Evolutionary conservation across 2,329 filamentous ascomycete genomes (phyloP).

Genomic region (Rasamsonia emersonii): DNA sequence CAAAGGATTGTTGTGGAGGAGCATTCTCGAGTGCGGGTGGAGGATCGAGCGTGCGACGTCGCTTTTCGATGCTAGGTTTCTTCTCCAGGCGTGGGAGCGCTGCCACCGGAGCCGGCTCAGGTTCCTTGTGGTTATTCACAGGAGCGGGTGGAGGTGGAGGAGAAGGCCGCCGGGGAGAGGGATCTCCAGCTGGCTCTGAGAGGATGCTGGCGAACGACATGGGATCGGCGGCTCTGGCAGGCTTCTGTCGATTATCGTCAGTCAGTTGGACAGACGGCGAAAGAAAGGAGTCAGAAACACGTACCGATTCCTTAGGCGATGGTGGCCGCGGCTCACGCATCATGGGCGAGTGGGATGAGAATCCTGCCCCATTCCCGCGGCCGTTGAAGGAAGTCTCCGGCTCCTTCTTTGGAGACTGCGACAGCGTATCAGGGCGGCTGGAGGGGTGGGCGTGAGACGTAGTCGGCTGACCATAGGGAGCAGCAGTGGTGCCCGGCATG

Average conservation of each 20-base stretch:
- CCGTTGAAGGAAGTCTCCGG: slow-evolving; percentile 25
- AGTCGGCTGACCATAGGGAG: slow-evolving; percentile 28
- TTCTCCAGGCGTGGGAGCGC: slow-evolving; percentile 22
- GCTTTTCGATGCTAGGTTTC: slow-evolving; percentile 19
- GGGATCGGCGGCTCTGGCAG: slow-evolving; percentile 67
- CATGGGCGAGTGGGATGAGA: slow-evolving; percentile 24
- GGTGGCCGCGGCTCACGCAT: slow-evolving; percentile 23
- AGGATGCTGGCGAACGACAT: slow-evolving; percentile 97
- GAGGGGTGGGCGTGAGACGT: slow-evolving; percentile 35
- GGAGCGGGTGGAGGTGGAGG: slow-evolving; percentile 28
- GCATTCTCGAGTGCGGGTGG: slow-evolving; percentile 14
- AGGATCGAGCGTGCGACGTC: slow-evolving; percentile 15
- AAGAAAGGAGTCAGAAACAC: slow-evolving; percentile 10
- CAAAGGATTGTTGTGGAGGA: slow-evolving; percentile 10
- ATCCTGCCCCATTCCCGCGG: slow-evolving; percentile 22
- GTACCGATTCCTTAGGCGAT: slow-evolving; percentile 34
- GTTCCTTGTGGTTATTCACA: slow-evolving; percentile 13
- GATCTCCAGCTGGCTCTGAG: slow-evolving; percentile 63
- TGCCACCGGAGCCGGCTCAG: slow-evolving; percentile 17
- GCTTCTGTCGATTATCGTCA: slow-evolving; percentile 44
- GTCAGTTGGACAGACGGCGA: slow-evolving; percentile 11
- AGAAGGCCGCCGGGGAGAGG: slow-evolving; percentile 40
- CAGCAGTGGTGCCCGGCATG: slow-evolving; percentile 26
- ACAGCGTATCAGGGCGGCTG: slow-evolving; percentile 26
- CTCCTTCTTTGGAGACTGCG: slow-evolving; percentile 36